phyloP scores from a whole-genome alignment of 176 grass and related monocot species.

The Metroxylon sagu region DNA sequence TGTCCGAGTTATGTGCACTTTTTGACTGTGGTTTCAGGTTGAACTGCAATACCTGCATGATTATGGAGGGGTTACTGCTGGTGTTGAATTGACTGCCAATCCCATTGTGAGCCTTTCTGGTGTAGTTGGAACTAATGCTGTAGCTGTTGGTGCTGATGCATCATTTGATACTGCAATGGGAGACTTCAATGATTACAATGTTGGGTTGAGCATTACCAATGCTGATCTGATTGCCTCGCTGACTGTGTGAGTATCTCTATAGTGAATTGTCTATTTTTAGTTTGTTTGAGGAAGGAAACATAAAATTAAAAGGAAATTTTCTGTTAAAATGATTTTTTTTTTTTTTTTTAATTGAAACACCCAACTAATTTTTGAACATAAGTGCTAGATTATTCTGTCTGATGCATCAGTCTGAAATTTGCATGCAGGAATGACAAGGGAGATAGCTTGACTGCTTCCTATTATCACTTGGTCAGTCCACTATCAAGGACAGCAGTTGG shows the following conservation, averaged over 20 bases:
- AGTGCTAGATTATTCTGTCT: too few relatives aligned
- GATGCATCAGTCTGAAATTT: too few relatives aligned
- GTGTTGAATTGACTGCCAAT: constrained; percentile 52
- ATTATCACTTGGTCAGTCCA: constrained; percentile 62
- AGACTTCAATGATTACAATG: constrained; percentile 74
- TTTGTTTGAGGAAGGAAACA: background rate
- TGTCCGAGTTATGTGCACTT: too few relatives aligned
- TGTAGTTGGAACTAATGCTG: constrained; percentile 53
- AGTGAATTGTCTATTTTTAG: background rate
- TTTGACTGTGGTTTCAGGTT: constrained; percentile 32
- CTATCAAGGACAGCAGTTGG: constrained; percentile 47
- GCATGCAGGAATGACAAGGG: constrained; percentile 57
- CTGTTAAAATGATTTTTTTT: too few relatives aligned
- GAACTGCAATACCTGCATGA: constrained; percentile 69
- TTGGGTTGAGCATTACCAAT: constrained; percentile 50
- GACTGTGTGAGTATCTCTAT: constrained; percentile 42
- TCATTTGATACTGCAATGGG: constrained; percentile 59
- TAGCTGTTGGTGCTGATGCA: constrained; percentile 64
- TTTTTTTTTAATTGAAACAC: too few relatives aligned
- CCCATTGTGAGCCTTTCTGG: constrained; percentile 67
- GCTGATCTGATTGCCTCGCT: constrained; percentile 55
- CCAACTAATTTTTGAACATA: too few relatives aligned
- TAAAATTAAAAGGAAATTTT: too few relatives aligned
- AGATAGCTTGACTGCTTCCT: constrained; percentile 55
- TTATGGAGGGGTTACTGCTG: constrained; percentile 51